Base-by-base conservation (phyloP, 2,329 filamentous ascomycete genomes). In the Rugonectria rugulosa region DNA sequence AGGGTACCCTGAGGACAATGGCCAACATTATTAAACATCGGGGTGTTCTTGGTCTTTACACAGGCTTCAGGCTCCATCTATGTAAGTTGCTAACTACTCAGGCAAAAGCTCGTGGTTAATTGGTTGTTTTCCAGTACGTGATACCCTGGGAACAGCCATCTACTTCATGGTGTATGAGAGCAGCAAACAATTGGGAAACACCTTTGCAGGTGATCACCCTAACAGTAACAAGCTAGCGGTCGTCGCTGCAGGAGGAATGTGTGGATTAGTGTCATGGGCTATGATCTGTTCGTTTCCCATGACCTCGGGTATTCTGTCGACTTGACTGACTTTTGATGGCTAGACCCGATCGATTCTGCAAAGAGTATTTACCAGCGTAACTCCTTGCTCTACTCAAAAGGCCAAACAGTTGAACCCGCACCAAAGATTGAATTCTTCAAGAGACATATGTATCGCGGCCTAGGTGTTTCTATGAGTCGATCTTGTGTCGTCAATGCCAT, bases 81-180 rank as follows among this genome's bases (percentile, higher is more conserved):
- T 75, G 90, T 93, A 79, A 76, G 89, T 75, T 55, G 27, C n/a
- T 15, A 14, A 21, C 29, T 6, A 12, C 24, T 11, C 4, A 21
- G 10, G 19, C 10, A 12, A n/a, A 11, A 6, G 15, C 12, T 14
- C 32, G 11, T 40, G 26, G 29, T 55, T 63, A 53, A 68, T 55
- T 49, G 40, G 60, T 21, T 17, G n/a, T 19, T 23, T 53, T 26
- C 31, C 31, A 91, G 90, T 93, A 67, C 85, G 91, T 57, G 91
- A 96, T 73, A 93, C 90, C 1, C 79, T 95, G 57, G 91, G 91
- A 49, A 96, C 91, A 2, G 85, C 86, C 24, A 91, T 94, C 54
- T 96, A 96, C 73, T 96, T 96, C 70, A 91, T 90, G 77, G 93
- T 91, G 24, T 96, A 96, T 72, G 91, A 96, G 74, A 92, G 89